Percentiles rank a stretch among this genome's conserved stretches.
Conservation (phyloP, 495 filamentous ascomycete genomes). For the Cladorrhinum samala region DNA sequence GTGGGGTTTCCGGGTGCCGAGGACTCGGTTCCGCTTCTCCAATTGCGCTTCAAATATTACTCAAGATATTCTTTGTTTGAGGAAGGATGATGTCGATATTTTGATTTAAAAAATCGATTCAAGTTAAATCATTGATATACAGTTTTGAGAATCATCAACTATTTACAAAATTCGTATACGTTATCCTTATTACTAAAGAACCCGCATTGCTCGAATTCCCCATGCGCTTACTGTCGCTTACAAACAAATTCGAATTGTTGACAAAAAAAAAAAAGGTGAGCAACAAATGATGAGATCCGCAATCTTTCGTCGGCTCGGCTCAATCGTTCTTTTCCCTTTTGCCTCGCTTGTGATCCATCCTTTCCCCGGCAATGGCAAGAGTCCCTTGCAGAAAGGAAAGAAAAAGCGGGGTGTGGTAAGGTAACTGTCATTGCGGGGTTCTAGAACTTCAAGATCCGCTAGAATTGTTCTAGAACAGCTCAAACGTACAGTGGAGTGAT, state of each 20-base stretch:
- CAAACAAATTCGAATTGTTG: not conserved
- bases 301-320: not conserved
- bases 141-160: too few species aligned
- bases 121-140: too few species aligned
- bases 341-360: too few species aligned
- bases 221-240: not conserved
- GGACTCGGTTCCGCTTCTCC: slow-evolving; percentile 3
- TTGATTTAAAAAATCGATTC: too few species aligned
- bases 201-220: not conserved
- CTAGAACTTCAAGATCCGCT: slow-evolving; percentile 11
- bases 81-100: not conserved
- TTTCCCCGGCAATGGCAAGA: not conserved
- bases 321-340: not conserved
- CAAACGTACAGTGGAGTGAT: not conserved
- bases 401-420: not conserved
- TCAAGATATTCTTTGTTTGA: too few species aligned
- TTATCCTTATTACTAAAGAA: too few species aligned
- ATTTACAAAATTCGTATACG: too few species aligned
- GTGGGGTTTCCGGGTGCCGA: slow-evolving; percentile 11
- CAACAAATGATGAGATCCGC: too few species aligned
- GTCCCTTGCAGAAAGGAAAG: not conserved
- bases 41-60: not conserved
- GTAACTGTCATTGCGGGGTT: not conserved
- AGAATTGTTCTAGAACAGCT: slow-evolving; percentile 26
- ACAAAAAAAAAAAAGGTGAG: not conserved